Evolutionary conservation across 345 rosid genomes (phyloP).

Genomic region (Pugionium cornutum): DNA sequence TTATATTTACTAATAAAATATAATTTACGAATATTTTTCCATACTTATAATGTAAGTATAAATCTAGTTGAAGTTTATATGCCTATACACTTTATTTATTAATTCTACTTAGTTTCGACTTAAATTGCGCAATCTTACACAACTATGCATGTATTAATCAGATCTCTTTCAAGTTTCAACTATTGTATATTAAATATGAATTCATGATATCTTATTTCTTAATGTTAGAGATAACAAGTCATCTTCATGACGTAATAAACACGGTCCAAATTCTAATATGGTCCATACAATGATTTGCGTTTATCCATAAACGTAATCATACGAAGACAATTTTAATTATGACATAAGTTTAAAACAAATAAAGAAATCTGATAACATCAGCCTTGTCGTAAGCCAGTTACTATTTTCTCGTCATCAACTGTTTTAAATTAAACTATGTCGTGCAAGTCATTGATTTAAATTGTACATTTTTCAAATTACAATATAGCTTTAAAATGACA

Average conservation of each 20-base stretch:
- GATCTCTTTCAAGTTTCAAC: conserved; percentile 15
- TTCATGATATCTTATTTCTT: conserved; percentile 2
- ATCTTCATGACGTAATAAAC: conserved; percentile 38
- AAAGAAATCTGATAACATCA: conserved; percentile 30
- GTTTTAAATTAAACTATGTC: not conserved
- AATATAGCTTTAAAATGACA: not conserved
- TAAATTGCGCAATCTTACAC: too few species aligned
- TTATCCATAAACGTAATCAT: conserved; percentile 38
- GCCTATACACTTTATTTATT: too few species aligned
- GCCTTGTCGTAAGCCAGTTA: conserved; percentile 42
- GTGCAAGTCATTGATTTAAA: conserved; percentile 29
- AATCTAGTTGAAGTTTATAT: too few species aligned
- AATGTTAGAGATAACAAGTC: too few species aligned
- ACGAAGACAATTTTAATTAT: conserved; percentile 28
- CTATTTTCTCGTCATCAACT: conserved; percentile 9
- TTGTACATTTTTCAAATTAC: conserved; percentile 10
- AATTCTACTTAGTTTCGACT: too few species aligned
- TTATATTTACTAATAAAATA: too few species aligned
- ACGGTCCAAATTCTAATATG: conserved; percentile 41
- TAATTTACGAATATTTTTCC: too few species aligned
- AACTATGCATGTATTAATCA: not conserved
- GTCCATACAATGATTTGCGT: conserved; percentile 42
- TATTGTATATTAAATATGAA: not conserved
- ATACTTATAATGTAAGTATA: too few species aligned
- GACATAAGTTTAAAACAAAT: conserved; percentile 17